Evolutionary conservation across 2,329 filamentous ascomycete genomes (phyloP).

Genomic region (Colletotrichum higginsianum): DNA sequence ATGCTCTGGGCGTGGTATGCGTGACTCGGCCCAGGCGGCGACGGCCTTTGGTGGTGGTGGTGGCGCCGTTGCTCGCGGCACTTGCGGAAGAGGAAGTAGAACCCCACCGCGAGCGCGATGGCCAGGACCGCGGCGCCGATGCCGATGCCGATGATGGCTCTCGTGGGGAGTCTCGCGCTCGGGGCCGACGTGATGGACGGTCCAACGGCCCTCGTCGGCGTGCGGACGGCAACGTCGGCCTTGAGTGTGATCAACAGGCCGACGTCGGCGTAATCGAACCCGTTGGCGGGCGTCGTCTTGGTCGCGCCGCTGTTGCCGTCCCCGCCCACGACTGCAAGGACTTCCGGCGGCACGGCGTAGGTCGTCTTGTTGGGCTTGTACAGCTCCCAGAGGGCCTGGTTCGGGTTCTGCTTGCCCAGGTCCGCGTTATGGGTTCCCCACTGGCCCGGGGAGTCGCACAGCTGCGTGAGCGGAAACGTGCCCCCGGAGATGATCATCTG

Average conservation of each 20-base stretch:
- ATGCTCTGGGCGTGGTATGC: slow-evolving; percentile 35
- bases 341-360: slow-evolving; percentile 68
- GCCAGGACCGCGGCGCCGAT: slow-evolving; percentile 52
- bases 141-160: slow-evolving; percentile 62
- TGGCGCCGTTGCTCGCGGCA: slow-evolving; percentile 40
- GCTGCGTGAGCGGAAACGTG: slow-evolving; percentile 63
- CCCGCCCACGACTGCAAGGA: slow-evolving; percentile 67
- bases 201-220: slow-evolving; percentile 63
- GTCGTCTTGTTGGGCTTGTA: slow-evolving; percentile 64
- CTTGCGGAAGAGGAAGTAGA: slow-evolving; percentile 51
- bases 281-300: slow-evolving; percentile 61
- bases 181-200: slow-evolving; percentile 19
- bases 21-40: slow-evolving; percentile 6
- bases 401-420: slow-evolving; percentile 64
- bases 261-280: slow-evolving; percentile 67
- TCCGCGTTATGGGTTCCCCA: slow-evolving; percentile 72
- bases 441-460: slow-evolving; percentile 67
- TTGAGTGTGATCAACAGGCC: slow-evolving; percentile 67
- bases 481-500: slow-evolving; percentile 78
- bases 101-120: slow-evolving; percentile 43
- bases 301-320: slow-evolving; percentile 68
- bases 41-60: background rate
- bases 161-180: slow-evolving; percentile 49
- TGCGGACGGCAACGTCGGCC: slow-evolving; percentile 61
- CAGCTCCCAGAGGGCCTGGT: slow-evolving; percentile 64